Conservation (phyloP, 2,329 filamentous ascomycete species). For the Iodosphaeria phyllophila region DNA sequence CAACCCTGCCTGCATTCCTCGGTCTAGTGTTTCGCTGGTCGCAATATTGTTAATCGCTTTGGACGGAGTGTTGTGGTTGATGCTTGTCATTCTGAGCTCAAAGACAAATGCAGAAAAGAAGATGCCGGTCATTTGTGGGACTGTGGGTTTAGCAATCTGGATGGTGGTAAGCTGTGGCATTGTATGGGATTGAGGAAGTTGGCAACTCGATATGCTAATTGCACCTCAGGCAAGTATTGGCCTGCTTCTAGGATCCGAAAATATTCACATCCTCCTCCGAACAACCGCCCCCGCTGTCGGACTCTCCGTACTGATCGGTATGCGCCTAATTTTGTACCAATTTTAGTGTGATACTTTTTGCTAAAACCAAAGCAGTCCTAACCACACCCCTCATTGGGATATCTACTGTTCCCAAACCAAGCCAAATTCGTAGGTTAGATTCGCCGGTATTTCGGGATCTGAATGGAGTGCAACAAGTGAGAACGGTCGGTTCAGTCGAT, state of each 20-base stretch:
- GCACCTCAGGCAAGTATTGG: slow-evolving; percentile 33
- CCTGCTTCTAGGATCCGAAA: slow-evolving; percentile 27
- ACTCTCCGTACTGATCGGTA: slow-evolving; percentile 29
- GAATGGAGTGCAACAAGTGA: slow-evolving; percentile 18
- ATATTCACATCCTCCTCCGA: slow-evolving; percentile 22
- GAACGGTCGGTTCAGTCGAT: slow-evolving; percentile 20
- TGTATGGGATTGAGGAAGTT: no score
- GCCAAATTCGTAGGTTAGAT: slow-evolving; percentile 15
- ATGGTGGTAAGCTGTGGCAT: slow-evolving; percentile 24
- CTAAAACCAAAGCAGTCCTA: no score
- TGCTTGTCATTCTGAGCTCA: slow-evolving; percentile 21
- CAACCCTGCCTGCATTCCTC: slow-evolving; percentile 30
- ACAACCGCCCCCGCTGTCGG: slow-evolving; percentile 32
- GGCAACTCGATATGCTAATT: no score
- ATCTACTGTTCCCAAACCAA: slow-evolving; percentile 13
- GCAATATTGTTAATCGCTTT: slow-evolving; percentile 24
- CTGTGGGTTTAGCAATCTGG: slow-evolving; percentile 30
- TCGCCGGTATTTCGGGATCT: slow-evolving; percentile 20
- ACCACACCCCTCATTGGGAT: slow-evolving; percentile 20
- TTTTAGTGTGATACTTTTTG: no score
- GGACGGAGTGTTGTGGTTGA: no score
- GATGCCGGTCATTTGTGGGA: slow-evolving; percentile 22
- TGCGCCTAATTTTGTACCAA: no score
- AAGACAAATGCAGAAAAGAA: slow-evolving; percentile 17
- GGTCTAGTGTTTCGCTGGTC: slow-evolving; percentile 23